Evolutionary conservation across 805 yeast genomes (phyloP).

Genomic region (Pichia manshurica): DNA sequence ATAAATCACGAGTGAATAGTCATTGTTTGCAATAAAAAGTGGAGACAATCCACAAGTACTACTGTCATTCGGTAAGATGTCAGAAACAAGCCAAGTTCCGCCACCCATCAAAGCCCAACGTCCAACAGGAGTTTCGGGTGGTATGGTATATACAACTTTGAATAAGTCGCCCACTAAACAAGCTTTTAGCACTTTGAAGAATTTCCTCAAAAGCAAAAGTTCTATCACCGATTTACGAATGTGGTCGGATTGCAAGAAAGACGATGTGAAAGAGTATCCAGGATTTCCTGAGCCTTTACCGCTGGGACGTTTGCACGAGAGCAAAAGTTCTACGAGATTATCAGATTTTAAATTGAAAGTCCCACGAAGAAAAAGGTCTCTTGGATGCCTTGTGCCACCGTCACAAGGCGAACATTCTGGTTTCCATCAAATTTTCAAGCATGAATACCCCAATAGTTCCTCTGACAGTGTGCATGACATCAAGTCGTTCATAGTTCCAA

Average conservation of each 20-base stretch:
- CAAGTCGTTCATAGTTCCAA: neutral
- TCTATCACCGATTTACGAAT: slow-evolving; percentile 9
- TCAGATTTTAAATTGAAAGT: slow-evolving; percentile 6
- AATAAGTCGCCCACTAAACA: slow-evolving; percentile 11
- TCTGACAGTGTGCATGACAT: neutral
- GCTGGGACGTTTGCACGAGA: neutral
- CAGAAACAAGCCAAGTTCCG: neutral
- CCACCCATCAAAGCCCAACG: neutral
- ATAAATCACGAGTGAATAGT: too few species aligned
- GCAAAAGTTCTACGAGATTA: neutral
- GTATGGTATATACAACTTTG: neutral
- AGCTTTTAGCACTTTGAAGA: slow-evolving; percentile 9
- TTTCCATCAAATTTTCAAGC: neutral
- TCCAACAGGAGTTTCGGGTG: neutral
- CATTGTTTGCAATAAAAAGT: too few species aligned
- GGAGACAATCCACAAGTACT: too few species aligned
- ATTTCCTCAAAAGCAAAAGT: slow-evolving; percentile 13
- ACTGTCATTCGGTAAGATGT: neutral
- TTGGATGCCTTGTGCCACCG: slow-evolving; percentile 6
- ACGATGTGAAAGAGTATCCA: neutral
- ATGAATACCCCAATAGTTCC: neutral
- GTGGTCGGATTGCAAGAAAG: slow-evolving; percentile 4
- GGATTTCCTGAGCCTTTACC: neutral
- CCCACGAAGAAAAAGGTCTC: slow-evolving; percentile 7
- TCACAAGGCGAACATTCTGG: neutral